Percentiles rank a stretch among this genome's conserved stretches.
Evolutionary conservation across 1,284 basidiomycete species (phyloP).

Genomic region (Ganoderma meredithae): DNA sequence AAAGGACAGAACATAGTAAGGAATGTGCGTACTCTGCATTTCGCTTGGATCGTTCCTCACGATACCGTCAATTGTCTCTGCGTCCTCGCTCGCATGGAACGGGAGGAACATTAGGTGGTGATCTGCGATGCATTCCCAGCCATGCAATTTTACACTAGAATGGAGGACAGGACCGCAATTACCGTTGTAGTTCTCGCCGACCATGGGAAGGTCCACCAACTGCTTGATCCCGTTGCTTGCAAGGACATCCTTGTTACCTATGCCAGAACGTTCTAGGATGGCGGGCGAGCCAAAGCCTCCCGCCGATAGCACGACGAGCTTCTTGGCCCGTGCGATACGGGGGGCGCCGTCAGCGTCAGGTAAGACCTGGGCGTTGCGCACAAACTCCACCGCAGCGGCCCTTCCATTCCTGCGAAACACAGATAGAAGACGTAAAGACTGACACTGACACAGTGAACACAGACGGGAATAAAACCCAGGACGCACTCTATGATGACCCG

Average conservation of each 20-base stretch:
- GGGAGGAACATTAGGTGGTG: conserved; percentile 47
- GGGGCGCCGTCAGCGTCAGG: conserved; percentile 30
- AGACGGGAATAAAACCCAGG: not conserved
- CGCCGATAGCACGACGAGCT: conserved; percentile 56
- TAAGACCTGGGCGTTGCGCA: conserved; percentile 43
- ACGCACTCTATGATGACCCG: conserved; percentile 39
- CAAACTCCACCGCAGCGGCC: conserved; percentile 66
- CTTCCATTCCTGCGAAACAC: conserved; percentile 48
- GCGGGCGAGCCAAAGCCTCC: conserved; percentile 42
- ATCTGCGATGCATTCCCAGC: conserved; percentile 47
- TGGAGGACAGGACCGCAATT: conserved; percentile 12
- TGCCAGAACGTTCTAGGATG: conserved; percentile 44
- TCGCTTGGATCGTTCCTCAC: conserved; percentile 45
- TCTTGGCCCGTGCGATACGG: conserved; percentile 45
- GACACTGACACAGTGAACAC: accelerated
- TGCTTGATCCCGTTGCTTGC: conserved; percentile 47
- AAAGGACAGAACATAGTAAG: not conserved
- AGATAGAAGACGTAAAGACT: not conserved
- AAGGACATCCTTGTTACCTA: conserved; percentile 46
- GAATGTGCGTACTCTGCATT: conserved; percentile 38
- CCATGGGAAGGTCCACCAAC: conserved; percentile 60
- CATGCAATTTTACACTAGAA: too few relatives aligned
- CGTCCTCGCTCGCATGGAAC: conserved; percentile 48
- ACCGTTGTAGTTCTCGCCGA: conserved; percentile 66
- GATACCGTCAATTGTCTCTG: conserved; percentile 52